phyloP scores from a whole-genome alignment of 2,329 filamentous ascomycete species.

The Microcera coccophila region DNA sequence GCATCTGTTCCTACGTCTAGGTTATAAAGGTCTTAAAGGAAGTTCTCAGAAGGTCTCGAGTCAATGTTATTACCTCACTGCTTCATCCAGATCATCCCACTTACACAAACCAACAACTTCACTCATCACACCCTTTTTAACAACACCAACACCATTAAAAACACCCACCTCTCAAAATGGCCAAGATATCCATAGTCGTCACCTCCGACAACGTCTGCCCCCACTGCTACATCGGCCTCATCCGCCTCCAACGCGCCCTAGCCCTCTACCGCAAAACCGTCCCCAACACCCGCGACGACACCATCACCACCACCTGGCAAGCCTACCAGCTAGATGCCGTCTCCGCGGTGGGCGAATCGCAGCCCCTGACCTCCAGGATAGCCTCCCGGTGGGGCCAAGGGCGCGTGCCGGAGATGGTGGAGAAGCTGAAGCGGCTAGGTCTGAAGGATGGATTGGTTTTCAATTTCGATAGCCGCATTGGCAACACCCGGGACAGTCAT shows the following conservation, averaged over 20 bases:
- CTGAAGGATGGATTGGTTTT: conserved; percentile 68
- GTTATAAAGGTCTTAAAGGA: too few relatives aligned
- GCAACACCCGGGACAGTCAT: conserved; percentile 45
- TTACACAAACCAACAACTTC: too few relatives aligned
- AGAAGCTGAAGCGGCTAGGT: conserved; percentile 56
- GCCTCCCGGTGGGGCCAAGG: conserved; percentile 63
- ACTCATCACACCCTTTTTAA: too few relatives aligned
- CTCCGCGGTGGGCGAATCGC: conserved; percentile 48
- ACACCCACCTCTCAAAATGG: too few relatives aligned
- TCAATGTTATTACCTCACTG: too few relatives aligned
- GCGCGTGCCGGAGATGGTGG: conserved; percentile 53
- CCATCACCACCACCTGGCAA: conserved; percentile 69
- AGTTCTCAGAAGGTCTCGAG: too few relatives aligned
- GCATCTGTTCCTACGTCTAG: too few relatives aligned
- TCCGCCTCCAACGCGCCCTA: conserved; percentile 70
- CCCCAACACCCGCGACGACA: conserved; percentile 57
- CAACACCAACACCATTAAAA: too few relatives aligned
- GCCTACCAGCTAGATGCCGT: conserved; percentile 78
- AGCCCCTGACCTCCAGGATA: conserved; percentile 51
- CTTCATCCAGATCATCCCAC: too few relatives aligned
- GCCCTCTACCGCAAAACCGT: conserved; percentile 58
- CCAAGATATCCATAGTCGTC: conserved; percentile 70
- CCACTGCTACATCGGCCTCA: conserved; percentile 75
- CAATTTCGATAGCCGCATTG: conserved; percentile 50
- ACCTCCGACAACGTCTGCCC: conserved; percentile 82